Evolutionary conservation across 2,329 filamentous ascomycete genomes (phyloP), one percentile per base, ranked within the genome.

Genomic region (Dichotomopilus funicola): DNA sequence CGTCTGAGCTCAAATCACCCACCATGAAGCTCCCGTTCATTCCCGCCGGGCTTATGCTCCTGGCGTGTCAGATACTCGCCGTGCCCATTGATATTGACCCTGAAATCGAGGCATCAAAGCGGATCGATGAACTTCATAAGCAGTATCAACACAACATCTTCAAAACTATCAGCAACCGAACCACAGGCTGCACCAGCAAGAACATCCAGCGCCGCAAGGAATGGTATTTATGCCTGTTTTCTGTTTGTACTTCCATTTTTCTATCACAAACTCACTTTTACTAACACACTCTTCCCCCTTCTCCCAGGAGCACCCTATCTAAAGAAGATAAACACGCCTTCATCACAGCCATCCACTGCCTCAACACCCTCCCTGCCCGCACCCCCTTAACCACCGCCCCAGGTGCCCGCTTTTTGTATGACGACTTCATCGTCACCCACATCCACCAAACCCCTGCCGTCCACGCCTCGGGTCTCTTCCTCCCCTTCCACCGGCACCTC

Each of bases 381-480:
- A 61, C 51, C 37, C 49, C 51, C 0, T 6, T 6, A 13, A 19
- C 36, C 8, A 4, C 38, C 4, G 49, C 50, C 38, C 56, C 58
- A 12, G 60, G 60, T 38, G 58, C 56, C 12, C 54, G 56, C 37
- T 42, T 41, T 10, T 55, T 45, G 33, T 63, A 55, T 53, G 62
- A 63, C 53, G 62, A 63, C 58, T 60, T 59, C 45, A 57, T 62
- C 47, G 56, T 44, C 12, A 43, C 51, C 27, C 62, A 63, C 56
- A 52, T 62, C 48, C 47, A 51, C 27, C 51, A 56, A 13, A 62
- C 59, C 6, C 41, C 41, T 45, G 49, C 49, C 45, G 59, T 60
- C 11, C 61, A 62, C 54, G 54, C 42, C 34, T 56, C 54, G 19
- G 61, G 59, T 51, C 47, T 57, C 37, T 62, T 62, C 40, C 42